Evolutionary conservation across 768 basidiomycete genomes (phyloP).

Genomic region (Tubosaeta brunneosetosa): DNA sequence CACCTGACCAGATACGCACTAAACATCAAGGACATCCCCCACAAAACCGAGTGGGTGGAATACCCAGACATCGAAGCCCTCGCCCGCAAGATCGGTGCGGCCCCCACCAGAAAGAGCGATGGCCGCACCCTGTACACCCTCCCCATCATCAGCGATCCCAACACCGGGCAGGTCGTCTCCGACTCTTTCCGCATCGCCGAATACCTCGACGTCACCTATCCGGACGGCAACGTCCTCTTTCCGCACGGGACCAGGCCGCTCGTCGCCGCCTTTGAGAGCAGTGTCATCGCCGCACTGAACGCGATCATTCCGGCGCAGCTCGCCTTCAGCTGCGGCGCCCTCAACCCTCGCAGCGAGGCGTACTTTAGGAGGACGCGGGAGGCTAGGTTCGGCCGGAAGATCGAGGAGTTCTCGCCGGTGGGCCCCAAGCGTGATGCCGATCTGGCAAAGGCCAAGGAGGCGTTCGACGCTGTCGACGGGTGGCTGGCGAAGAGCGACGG

Average conservation of each 20-base stretch:
- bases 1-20: slow-evolving; percentile 29
- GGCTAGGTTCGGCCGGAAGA: slow-evolving; percentile 26
- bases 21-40: slow-evolving; percentile 39
- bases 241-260: slow-evolving; percentile 37
- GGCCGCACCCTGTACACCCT: slow-evolving; percentile 39
- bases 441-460: slow-evolving; percentile 27
- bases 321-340: slow-evolving; percentile 1
- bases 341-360: slow-evolving; percentile 27
- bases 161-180: slow-evolving; percentile 30
- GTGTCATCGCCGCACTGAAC: slow-evolving; percentile 10
- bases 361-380: slow-evolving; percentile 37
- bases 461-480: slow-evolving; percentile 20
- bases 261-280: slow-evolving; percentile 35
- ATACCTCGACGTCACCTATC: slow-evolving; percentile 44
- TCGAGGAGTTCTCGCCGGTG: slow-evolving; percentile 34
- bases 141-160: slow-evolving; percentile 40
- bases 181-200: slow-evolving; percentile 42
- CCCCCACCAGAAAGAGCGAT: slow-evolving; percentile 28
- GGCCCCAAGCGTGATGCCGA: slow-evolving; percentile 23
- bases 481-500: slow-evolving; percentile 29
- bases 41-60: slow-evolving; percentile 42
- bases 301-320: slow-evolving; percentile 14
- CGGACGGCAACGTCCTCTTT: slow-evolving; percentile 36
- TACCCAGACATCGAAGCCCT: slow-evolving; percentile 37
- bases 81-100: slow-evolving; percentile 30